Conservation (phyloP, 768 basidiomycete genomes). For the Podaxis rugospora region DNA sequence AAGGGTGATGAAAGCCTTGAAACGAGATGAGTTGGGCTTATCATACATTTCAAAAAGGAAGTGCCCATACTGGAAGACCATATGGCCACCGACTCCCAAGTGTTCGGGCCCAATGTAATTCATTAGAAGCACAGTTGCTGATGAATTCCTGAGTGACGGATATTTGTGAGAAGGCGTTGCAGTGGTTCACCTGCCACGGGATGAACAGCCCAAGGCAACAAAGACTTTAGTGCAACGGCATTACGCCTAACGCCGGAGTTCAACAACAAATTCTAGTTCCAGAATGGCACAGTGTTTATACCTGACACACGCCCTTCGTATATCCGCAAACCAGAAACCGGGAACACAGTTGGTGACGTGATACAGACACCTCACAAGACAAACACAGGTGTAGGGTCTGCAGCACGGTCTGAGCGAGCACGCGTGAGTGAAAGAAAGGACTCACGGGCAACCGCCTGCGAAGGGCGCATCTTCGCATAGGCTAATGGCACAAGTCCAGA, state of each 20-base stretch:
- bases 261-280: no score
- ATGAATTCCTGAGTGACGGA: neutral
- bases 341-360: no score
- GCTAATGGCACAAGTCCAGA: no score
- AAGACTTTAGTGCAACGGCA: neutral
- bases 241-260: neutral
- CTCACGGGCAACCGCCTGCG: neutral
- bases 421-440: neutral
- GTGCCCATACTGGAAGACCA: constrained; percentile 16
- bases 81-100: constrained; percentile 15
- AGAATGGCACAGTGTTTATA: no score
- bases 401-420: no score
- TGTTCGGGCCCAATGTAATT: constrained; percentile 14
- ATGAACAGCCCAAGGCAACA: neutral
- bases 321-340: no score
- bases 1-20: constrained; percentile 9
- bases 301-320: no score
- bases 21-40: neutral
- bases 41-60: neutral
- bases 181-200: constrained; percentile 3
- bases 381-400: no score
- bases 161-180: constrained; percentile 4
- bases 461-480: neutral
- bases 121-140: constrained; percentile 11
- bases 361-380: no score